Percentiles rank a stretch among this genome's conserved stretches.
Evolutionary conservation across 2,329 filamentous ascomycete species (phyloP).

Genomic region (Apiospora kogelbergensis): DNA sequence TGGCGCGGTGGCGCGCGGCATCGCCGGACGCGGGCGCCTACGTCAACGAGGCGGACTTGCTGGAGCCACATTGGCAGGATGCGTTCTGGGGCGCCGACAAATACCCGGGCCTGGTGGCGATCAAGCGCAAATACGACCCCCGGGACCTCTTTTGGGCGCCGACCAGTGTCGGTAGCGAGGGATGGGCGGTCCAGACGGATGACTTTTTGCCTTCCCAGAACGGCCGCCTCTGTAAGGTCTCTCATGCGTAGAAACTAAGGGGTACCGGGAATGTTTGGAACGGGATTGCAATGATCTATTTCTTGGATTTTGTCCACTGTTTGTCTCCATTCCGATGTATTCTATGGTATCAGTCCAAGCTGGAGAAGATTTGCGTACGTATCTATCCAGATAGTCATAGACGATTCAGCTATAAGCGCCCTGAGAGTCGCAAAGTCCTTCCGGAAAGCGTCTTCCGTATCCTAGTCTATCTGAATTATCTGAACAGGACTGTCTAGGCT

Average conservation of each 20-base stretch:
- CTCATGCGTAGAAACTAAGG: too few relatives aligned
- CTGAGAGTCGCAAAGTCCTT: too few relatives aligned
- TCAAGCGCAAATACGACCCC: constrained; percentile 53
- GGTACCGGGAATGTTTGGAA: not conserved
- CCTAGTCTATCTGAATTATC: too few relatives aligned
- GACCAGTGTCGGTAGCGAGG: constrained; percentile 51
- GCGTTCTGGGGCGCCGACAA: constrained; percentile 46
- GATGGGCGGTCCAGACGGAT: constrained; percentile 39
- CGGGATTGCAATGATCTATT: not conserved
- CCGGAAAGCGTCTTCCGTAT: too few relatives aligned
- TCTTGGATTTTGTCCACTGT: too few relatives aligned
- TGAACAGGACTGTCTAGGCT: too few relatives aligned
- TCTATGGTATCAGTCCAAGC: too few relatives aligned
- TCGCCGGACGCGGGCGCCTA: constrained; percentile 46
- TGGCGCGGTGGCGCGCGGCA: constrained; percentile 29
- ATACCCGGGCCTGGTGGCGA: constrained; percentile 38
- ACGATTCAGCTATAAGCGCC: too few relatives aligned
- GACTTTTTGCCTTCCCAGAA: constrained; percentile 26
- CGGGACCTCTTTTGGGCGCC: constrained; percentile 46
- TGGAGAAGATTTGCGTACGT: too few relatives aligned
- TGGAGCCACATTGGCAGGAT: constrained; percentile 45
- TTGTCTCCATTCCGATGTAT: too few relatives aligned
- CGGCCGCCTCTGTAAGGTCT: constrained; percentile 31
- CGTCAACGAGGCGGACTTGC: constrained; percentile 53
- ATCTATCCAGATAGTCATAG: too few relatives aligned